A percentile compares a stretch with the other conserved stretches of the same genome.
These are phyloP conservation scores for Teratosphaeria zuluensis DNA, from an alignment of 2,329 filamentous ascomycete genomes.

Conservation along the genomic window DNA sequence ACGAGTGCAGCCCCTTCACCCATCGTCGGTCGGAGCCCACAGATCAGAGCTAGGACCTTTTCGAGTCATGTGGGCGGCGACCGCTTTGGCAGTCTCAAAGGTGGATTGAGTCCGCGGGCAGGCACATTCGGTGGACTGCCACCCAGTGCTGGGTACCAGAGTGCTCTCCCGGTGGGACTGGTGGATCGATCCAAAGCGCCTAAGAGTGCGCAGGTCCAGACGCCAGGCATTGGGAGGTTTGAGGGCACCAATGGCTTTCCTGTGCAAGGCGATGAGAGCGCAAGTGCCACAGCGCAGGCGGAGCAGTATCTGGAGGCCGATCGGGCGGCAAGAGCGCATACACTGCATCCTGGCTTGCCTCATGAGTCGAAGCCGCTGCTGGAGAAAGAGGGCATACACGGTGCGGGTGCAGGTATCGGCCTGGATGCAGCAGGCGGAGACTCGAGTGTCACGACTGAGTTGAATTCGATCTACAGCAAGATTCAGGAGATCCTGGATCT, in stretches of 20 bases:
- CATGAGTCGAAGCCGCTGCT: conserved; percentile 49
- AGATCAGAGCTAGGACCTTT: conserved; percentile 36
- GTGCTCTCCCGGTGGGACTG: conserved; percentile 26
- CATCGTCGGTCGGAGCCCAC: conserved; percentile 24
- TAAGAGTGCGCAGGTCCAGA: conserved; percentile 20
- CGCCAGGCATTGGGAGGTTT: conserved; percentile 21
- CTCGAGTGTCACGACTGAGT: conserved; percentile 70
- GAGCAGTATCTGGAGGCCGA: conserved; percentile 36
- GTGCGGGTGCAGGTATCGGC: conserved; percentile 49
- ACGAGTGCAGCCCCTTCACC: conserved; percentile 16
- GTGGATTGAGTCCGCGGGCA: not conserved
- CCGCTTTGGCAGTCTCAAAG: conserved; percentile 3
- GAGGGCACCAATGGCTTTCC: conserved; percentile 12
- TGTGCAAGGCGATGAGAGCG: not conserved
- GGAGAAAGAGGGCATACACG: conserved; percentile 46
- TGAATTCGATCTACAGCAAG: conserved; percentile 78
- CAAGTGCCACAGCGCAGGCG: conserved; percentile 1
- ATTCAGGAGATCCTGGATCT: conserved; percentile 84
- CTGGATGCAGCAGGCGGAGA: conserved; percentile 58
- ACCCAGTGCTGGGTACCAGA: conserved; percentile 19
- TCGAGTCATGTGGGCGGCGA: conserved; percentile 31
- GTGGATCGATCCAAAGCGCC: conserved; percentile 24
- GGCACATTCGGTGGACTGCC: not conserved
- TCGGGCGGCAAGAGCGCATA: conserved; percentile 39
- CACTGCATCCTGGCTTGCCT: conserved; percentile 41